Conservation (phyloP, 1,284 basidiomycete genomes). For the Pseudozyma pruni region DNA sequence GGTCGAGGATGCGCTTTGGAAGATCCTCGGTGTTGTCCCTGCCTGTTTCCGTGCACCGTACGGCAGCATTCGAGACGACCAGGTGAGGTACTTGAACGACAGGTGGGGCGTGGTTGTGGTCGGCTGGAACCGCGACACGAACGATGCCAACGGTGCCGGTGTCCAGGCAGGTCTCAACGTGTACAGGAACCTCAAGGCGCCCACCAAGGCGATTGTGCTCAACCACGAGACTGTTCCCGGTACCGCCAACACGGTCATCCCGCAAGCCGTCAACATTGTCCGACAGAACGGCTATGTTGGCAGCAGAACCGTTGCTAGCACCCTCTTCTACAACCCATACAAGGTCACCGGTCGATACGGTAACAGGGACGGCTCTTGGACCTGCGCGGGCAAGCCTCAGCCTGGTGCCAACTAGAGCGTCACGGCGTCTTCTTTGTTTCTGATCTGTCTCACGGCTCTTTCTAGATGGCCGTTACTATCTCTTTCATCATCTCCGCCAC, state of each 20-base stretch:
- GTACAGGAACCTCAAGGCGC: constrained; percentile 41
- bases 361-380: constrained; percentile 52
- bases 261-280: constrained; percentile 51
- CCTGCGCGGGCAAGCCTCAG: constrained; percentile 47
- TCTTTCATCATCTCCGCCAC: not conserved
- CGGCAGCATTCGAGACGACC: constrained; percentile 40
- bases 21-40: constrained; percentile 58
- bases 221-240: constrained; percentile 59
- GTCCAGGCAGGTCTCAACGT: constrained; percentile 29
- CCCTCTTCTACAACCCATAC: constrained; percentile 55
- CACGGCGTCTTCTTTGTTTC: not conserved
- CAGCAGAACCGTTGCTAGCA: constrained; percentile 36
- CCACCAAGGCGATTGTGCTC: constrained; percentile 51
- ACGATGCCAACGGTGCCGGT: constrained; percentile 49
- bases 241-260: constrained; percentile 43
- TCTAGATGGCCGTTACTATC: constrained; percentile 8
- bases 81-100: constrained; percentile 53
- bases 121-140: constrained; percentile 51
- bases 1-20: constrained; percentile 57
- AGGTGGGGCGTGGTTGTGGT: constrained; percentile 50
- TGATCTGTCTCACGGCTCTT: not conserved
- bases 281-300: constrained; percentile 52
- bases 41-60: constrained; percentile 57
- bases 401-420: constrained; percentile 28
- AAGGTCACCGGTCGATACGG: constrained; percentile 42